Evolutionary conservation across 805 yeast species (phyloP).

Genomic region (Metschnikowia similis): DNA sequence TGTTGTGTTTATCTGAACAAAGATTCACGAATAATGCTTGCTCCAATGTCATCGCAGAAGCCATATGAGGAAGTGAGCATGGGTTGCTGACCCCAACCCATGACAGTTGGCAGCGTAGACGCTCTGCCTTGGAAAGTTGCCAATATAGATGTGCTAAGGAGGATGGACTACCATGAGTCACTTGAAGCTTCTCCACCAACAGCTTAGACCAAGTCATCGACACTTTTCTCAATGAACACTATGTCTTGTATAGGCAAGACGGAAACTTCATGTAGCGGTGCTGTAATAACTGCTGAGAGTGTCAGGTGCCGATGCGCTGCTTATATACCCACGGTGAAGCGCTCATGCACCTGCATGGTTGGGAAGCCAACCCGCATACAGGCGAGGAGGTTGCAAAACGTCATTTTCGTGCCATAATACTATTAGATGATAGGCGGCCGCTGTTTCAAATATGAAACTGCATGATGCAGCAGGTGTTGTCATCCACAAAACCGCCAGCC

Average conservation of each 20-base stretch:
- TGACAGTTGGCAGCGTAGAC: not conserved
- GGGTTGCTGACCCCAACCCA: not conserved
- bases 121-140: not conserved
- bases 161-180: not conserved
- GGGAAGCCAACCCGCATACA: not conserved
- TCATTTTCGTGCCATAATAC: too few relatives aligned
- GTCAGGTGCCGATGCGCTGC: not conserved
- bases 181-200: not conserved
- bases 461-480: not conserved
- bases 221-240: not conserved
- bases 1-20: conserved; percentile 6
- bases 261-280: not conserved
- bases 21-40: conserved; percentile 2
- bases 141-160: conserved; percentile 2
- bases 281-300: not conserved
- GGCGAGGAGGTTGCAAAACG: not conserved
- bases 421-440: not conserved
- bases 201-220: not conserved
- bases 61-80: not conserved
- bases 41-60: not conserved
- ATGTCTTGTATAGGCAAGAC: not conserved
- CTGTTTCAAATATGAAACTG: not conserved
- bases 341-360: not conserved
- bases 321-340: not conserved
- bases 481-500: too few relatives aligned